Conservation (phyloP, 2,329 filamentous ascomycete genomes). For the Claviceps maximensis region DNA sequence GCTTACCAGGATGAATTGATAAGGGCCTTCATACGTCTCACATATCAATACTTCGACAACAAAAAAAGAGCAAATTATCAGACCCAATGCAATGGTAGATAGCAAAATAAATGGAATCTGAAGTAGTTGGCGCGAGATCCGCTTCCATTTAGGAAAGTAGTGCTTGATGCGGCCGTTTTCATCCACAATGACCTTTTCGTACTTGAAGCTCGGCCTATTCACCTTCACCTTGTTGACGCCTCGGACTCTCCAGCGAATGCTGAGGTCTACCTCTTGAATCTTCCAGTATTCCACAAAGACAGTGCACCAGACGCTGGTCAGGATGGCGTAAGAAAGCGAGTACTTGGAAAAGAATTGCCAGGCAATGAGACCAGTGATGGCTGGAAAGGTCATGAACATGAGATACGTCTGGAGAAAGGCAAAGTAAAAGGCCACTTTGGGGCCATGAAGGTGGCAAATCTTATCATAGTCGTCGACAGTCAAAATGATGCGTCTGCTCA, state of each 20-base stretch:
- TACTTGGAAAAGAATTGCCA: constrained; percentile 59
- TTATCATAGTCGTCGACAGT: constrained; percentile 39
- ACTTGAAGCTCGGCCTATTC: constrained; percentile 50
- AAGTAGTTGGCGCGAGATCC: constrained; percentile 50
- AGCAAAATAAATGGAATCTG: constrained; percentile 55
- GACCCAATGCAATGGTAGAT: constrained; percentile 45
- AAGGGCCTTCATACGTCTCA: constrained; percentile 57
- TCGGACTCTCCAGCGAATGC: constrained; percentile 59
- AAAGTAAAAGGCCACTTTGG: constrained; percentile 62
- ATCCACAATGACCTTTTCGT: constrained; percentile 48
- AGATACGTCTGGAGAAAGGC: constrained; percentile 72
- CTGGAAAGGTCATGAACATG: constrained; percentile 55
- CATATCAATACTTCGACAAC: constrained; percentile 64
- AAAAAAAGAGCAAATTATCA: constrained; percentile 56
- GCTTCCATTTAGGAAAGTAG: constrained; percentile 51
- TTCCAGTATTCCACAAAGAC: constrained; percentile 74
- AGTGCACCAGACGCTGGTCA: constrained; percentile 57
- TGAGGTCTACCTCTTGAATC: constrained; percentile 57
- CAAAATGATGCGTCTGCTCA: constrained; percentile 39
- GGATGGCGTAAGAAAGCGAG: constrained; percentile 54
- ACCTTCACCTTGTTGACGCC: constrained; percentile 54
- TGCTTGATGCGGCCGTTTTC: constrained; percentile 47
- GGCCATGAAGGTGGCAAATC: constrained; percentile 48
- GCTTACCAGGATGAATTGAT: constrained; percentile 50
- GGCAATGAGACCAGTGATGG: constrained; percentile 51